A percentile compares a stretch with the other conserved stretches of the same genome.
These are phyloP conservation scores for Cercospora berteroae DNA, from an alignment of 2,329 filamentous ascomycete genomes.

Conservation along the genomic window DNA sequence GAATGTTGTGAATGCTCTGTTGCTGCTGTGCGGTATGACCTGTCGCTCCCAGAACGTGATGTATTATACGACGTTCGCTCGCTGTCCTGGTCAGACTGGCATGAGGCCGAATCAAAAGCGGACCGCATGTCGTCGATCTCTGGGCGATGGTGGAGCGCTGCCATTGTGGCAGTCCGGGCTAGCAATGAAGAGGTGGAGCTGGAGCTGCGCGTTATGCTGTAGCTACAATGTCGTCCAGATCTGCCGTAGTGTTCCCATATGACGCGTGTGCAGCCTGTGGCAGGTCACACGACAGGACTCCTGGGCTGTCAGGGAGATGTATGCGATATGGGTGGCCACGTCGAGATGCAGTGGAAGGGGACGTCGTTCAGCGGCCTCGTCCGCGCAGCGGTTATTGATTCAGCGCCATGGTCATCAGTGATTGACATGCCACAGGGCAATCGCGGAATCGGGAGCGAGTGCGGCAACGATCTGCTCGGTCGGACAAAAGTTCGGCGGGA, in stretches of 20 bases:
- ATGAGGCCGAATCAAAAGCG: conserved; percentile 29
- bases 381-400: conserved; percentile 8
- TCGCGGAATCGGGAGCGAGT: not conserved
- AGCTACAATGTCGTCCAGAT: conserved; percentile 14
- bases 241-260: conserved; percentile 5
- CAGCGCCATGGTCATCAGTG: conserved; percentile 11
- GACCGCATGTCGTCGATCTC: conserved; percentile 33
- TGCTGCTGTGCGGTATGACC: conserved; percentile 32
- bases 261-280: conserved; percentile 16
- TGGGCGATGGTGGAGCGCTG: conserved; percentile 32
- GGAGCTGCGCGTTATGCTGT: conserved; percentile 13
- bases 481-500: not conserved
- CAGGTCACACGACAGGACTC: conserved; percentile 15
- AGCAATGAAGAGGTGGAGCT: conserved; percentile 4
- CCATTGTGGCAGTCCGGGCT: conserved; percentile 18
- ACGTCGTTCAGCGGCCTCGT: not conserved
- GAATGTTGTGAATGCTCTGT: conserved; percentile 30
- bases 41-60: conserved; percentile 25
- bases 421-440: conserved; percentile 10
- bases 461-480: not conserved
- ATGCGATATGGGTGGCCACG: conserved; percentile 7
- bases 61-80: conserved; percentile 22
- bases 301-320: not conserved
- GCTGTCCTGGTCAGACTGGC: conserved; percentile 25
- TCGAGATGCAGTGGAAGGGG: not conserved